Evolutionary conservation across 352 stramenopile species (phyloP), one percentile per base, ranked within the genome.

Genomic region (Phytophthora constricta): DNA sequence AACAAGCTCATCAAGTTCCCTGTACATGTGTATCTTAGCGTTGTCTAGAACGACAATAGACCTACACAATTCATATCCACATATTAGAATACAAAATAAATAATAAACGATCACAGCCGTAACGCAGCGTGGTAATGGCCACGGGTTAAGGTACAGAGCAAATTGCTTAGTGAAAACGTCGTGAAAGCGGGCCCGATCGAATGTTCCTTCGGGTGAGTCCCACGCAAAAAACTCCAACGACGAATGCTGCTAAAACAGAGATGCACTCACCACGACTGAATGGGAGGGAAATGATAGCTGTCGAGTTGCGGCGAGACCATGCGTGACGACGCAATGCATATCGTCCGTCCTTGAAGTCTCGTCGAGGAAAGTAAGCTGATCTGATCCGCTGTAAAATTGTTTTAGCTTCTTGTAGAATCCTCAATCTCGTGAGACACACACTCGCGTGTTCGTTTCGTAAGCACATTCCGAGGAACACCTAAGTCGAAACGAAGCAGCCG

Each of bases 21-120:
- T 17, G 25, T 70, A 70, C 60, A 75, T 70, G 22, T 70, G 67
- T 33, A 70, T 75, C 16, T 69, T 65, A 22, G 67, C 67, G 26
- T 75, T 67, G 51, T 75, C 56, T 5, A 70, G 7, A 14, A 67
- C 28, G n/a, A 64, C 52, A 53, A 75, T 70, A n/a, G 56, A 74
- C 42, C 42, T 49, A 20, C 42, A 48, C 8, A 41, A 14, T 19
- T 23, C 14, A 49, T 20, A n/a, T 13, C 1, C n/a, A 11, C 9
- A 49, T 49, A 25, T 4, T 11, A 14, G 23, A 49, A 23, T 14
- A 14, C 16, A 25, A 25, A n/a, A n/a, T n/a, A 49, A 4, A 49
- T 19, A 49, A 49, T 23, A 9, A 49, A 49, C n/a, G 7, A 48
- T 23, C 19, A 49, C 16, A 49, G 23, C 20, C 42, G 11, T 25